Conservation (phyloP, 1,139 yeast genomes). For the Diutina pseudorugosa region DNA sequence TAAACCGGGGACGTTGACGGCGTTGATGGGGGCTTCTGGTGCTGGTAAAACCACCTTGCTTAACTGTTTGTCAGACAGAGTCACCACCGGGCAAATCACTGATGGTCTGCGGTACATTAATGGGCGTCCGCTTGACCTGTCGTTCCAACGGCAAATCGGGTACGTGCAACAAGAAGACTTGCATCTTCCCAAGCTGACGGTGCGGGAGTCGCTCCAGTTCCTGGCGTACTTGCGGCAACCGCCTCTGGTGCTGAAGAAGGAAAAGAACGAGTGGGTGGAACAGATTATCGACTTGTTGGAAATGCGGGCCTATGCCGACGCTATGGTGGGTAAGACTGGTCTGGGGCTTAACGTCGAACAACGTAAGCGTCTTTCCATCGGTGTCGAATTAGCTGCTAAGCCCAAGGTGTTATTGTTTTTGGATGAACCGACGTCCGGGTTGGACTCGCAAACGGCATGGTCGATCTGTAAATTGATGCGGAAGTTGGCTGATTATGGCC, state of each 20-base stretch:
- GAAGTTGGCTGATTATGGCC: conserved; percentile 66
- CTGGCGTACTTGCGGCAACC: conserved; percentile 72
- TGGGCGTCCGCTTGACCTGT: conserved; percentile 53
- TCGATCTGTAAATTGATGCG: conserved; percentile 67
- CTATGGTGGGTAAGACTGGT: conserved; percentile 77
- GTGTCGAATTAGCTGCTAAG: conserved; percentile 82
- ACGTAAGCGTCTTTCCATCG: conserved; percentile 73
- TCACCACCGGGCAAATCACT: conserved; percentile 65
- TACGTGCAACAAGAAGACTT: conserved; percentile 79
- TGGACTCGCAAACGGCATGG: conserved; percentile 91
- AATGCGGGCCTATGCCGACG: conserved; percentile 67
- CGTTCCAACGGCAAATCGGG: conserved; percentile 75
- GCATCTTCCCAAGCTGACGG: conserved; percentile 61
- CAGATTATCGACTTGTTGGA: conserved; percentile 56
- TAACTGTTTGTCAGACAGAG: conserved; percentile 68
- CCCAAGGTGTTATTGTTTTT: conserved; percentile 70
- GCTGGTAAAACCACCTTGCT: conserved; percentile 73
- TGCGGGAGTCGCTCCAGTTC: conserved; percentile 64
- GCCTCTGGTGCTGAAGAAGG: conserved; percentile 33
- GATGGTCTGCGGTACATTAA: conserved; percentile 63
- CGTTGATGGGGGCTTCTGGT: conserved; percentile 78
- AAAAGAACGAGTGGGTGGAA: conserved; percentile 62
- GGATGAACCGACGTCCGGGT: conserved; percentile 90
- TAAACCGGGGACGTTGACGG: conserved; percentile 39
- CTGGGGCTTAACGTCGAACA: conserved; percentile 73